phyloP scores from a whole-genome alignment of 805 yeast genomes.

The Teunomyces lycoperdinae region DNA sequence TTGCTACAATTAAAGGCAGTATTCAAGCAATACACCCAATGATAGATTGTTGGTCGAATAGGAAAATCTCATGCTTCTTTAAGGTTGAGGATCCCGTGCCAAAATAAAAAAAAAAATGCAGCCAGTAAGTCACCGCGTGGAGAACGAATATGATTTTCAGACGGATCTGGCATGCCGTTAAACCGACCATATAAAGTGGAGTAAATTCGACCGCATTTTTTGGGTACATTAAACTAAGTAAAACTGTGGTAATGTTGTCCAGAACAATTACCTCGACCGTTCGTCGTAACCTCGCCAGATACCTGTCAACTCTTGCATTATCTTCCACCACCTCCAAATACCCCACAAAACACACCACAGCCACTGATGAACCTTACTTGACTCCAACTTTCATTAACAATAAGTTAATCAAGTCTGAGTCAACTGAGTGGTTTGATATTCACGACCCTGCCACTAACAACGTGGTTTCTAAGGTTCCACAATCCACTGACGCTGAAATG shows the following conservation, averaged over 20 bases:
- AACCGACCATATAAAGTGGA: neutral
- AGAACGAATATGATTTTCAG: neutral
- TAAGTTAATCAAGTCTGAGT: slow-evolving; percentile 46
- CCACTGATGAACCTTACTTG: slow-evolving; percentile 41
- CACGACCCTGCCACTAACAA: slow-evolving; percentile 74
- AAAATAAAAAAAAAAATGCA: too few relatives aligned
- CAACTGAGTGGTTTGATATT: slow-evolving; percentile 62
- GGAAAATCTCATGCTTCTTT: too few relatives aligned
- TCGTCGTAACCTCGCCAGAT: slow-evolving; percentile 6
- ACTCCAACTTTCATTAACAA: slow-evolving; percentile 55
- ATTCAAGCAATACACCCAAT: too few relatives aligned
- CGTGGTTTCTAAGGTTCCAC: slow-evolving; percentile 68
- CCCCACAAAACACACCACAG: slow-evolving; percentile 41
- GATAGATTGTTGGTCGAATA: too few relatives aligned
- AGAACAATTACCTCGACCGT: neutral
- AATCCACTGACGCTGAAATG: slow-evolving; percentile 63
- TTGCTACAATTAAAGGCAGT: too few relatives aligned
- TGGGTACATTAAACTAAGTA: neutral
- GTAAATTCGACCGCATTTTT: neutral
- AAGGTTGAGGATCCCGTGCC: too few relatives aligned
- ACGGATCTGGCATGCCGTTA: slow-evolving; percentile 5
- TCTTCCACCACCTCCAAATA: slow-evolving; percentile 32
- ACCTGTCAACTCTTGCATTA: slow-evolving; percentile 15
- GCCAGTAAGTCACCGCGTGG: neutral
- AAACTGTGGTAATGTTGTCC: neutral